Evolutionary conservation across 106 monocot species (phyloP).

Genomic region (Dendrobium catenatum): DNA sequence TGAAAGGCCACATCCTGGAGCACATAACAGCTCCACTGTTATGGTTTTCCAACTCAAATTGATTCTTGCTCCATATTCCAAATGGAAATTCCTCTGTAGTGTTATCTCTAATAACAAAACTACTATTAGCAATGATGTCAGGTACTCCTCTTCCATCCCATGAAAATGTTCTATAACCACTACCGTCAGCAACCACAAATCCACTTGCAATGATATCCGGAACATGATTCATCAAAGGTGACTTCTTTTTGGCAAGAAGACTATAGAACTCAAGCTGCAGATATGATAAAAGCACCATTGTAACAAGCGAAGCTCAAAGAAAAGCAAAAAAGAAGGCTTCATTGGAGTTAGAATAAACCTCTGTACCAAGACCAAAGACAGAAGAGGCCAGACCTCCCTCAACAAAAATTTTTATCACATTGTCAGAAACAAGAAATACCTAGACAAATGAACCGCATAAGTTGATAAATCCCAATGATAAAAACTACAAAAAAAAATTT

Average conservation of each 20-base stretch:
- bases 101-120: conserved; percentile 9
- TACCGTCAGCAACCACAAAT: conserved; percentile 48
- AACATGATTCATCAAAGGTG: conserved; percentile 61
- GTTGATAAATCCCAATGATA: background rate
- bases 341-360: conserved; percentile 38
- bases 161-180: conserved; percentile 29
- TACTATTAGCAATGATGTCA: conserved; percentile 31
- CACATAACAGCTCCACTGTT: conserved; percentile 13
- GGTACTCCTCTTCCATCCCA: conserved; percentile 78
- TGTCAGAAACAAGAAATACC: conserved; percentile 82
- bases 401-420: conserved; percentile 77
- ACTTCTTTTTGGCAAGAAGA: conserved; percentile 45
- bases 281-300: conserved; percentile 5
- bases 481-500: background rate
- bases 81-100: conserved; percentile 34
- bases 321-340: conserved; percentile 1
- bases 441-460: conserved; percentile 21
- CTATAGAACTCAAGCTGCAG: conserved; percentile 85
- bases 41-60: conserved; percentile 32
- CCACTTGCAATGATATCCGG: conserved; percentile 78
- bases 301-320: conserved; percentile 3
- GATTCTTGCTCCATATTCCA: conserved; percentile 74
- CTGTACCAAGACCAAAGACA: conserved; percentile 67
- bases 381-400: conserved; percentile 71
- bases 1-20: conserved; percentile 63